Conservation (phyloP, 176 grass and related monocot species). For the Ananas comosus region DNA sequence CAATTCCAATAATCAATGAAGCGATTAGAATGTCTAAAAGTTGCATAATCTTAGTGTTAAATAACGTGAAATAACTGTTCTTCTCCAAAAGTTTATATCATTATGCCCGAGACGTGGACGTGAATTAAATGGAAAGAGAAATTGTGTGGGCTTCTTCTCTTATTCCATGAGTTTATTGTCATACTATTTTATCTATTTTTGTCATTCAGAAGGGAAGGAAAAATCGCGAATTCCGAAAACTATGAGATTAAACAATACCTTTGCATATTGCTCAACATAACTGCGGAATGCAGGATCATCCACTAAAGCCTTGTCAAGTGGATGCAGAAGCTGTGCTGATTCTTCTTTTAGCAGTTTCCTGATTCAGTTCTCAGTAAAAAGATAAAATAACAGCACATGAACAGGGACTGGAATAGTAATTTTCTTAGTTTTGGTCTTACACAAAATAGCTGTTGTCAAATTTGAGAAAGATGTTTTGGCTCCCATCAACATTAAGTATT, state of each 20-base stretch:
- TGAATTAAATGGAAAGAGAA: no score
- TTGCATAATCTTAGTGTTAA: no score
- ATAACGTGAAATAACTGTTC: no score
- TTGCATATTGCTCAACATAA: conserved; percentile 39
- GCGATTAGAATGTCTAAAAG: no score
- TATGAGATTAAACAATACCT: conserved; percentile 20
- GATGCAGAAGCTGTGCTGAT: conserved; percentile 33
- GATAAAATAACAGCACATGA: neutral
- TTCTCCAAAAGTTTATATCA: no score
- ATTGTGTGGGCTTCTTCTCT: no score
- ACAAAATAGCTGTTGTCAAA: conserved; percentile 56
- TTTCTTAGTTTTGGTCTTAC: conserved; percentile 3
- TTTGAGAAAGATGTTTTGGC: conserved; percentile 36
- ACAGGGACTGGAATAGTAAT: neutral
- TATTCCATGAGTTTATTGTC: neutral
- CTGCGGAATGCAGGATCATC: conserved; percentile 29
- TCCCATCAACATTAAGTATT: conserved; percentile 48
- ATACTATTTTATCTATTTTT: neutral
- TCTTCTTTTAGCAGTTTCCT: conserved; percentile 53
- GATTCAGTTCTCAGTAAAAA: neutral
- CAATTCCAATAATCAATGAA: no score
- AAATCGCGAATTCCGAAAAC: neutral
- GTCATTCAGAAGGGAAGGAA: neutral
- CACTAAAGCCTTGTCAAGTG: conserved; percentile 47
- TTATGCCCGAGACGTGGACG: no score